These are phyloP conservation scores for Mycena amicta DNA, from an alignment of 768 basidiomycete genomes.

Conservation along the genomic window DNA sequence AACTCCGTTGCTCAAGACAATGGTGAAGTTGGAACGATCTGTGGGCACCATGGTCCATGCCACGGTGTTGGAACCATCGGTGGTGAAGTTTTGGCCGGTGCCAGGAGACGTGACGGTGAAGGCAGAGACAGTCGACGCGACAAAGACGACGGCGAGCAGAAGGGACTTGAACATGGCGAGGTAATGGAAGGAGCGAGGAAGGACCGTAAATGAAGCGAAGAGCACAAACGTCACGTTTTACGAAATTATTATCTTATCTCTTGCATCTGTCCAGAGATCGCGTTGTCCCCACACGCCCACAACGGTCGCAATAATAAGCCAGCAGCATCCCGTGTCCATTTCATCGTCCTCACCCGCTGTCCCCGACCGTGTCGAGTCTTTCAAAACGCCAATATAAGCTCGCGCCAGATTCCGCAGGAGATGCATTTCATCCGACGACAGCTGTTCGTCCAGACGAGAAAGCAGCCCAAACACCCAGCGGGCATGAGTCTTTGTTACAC, in stretches of 20 bases:
- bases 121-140: conserved; percentile 59
- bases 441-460: conserved; percentile 64
- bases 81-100: conserved; percentile 55
- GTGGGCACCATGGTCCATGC: conserved; percentile 67
- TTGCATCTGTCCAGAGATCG: conserved; percentile 81
- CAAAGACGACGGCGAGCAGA: conserved; percentile 47
- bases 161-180: conserved; percentile 45
- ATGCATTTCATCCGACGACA: conserved; percentile 77
- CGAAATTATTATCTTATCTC: conserved; percentile 46
- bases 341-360: conserved; percentile 13
- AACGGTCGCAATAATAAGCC: conserved; percentile 71
- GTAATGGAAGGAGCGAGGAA: background rate
- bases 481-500: conserved; percentile 59
- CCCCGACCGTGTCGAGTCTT: conserved; percentile 27
- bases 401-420: conserved; percentile 76
- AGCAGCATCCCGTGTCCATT: conserved; percentile 43
- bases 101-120: conserved; percentile 61
- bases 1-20: conserved; percentile 67
- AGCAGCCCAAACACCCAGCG: conserved; percentile 82
- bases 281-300: conserved; percentile 75
- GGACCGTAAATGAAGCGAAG: background rate
- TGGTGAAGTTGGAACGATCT: conserved; percentile 70
- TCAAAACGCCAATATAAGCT: conserved; percentile 61
- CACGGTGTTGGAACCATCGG: conserved; percentile 53
- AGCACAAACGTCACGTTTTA: background rate